Conservation (phyloP, 139 green algal species). For the Micractinium conductrix region DNA sequence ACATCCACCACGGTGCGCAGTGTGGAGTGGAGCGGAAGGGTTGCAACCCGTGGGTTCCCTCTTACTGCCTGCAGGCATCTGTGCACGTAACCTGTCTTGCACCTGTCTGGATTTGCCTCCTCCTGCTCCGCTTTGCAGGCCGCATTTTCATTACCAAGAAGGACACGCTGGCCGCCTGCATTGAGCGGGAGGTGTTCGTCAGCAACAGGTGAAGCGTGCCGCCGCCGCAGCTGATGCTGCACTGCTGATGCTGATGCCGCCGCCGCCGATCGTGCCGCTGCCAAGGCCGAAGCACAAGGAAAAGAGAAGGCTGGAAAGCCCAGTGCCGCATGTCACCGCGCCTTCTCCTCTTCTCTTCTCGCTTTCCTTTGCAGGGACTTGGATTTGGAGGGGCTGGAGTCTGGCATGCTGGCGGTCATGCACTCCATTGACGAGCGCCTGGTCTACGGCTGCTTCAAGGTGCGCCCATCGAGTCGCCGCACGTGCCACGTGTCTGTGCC, state of each 20-base stretch:
- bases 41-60: not conserved
- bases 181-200: not conserved
- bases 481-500: no score
- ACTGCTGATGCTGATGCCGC: no score
- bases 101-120: no score
- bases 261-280: no score
- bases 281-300: no score
- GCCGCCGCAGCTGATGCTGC: not conserved
- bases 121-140: no score
- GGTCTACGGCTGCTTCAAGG: slow-evolving; percentile 25
- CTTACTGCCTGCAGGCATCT: no score
- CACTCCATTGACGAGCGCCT: slow-evolving; percentile 21
- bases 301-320: no score
- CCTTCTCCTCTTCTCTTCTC: not conserved
- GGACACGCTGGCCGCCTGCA: slow-evolving; percentile 9
- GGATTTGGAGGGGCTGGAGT: slow-evolving; percentile 12
- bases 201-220: slow-evolving; percentile 19
- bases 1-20: not conserved
- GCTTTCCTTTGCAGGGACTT: not conserved
- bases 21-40: no score
- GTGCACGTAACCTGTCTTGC: no score
- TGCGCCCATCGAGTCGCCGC: no score
- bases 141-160: slow-evolving; percentile 26
- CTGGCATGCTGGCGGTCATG: slow-evolving; percentile 24
- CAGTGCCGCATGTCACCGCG: no score